These are phyloP conservation scores for Orbilia quercus DNA, from an alignment of 2,329 filamentous ascomycete genomes.

Conservation along the genomic window DNA sequence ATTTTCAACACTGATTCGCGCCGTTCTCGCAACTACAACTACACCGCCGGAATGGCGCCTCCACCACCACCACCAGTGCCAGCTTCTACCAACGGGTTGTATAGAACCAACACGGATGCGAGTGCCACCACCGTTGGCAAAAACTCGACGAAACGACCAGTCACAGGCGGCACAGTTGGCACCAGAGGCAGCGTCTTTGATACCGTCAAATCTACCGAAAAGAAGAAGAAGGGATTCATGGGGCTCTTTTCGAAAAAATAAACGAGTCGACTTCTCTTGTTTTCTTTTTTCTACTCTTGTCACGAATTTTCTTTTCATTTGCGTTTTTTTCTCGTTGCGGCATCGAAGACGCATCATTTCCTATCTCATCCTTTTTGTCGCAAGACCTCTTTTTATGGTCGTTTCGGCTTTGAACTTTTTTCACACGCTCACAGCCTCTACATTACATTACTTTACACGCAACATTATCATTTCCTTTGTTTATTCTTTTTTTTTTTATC, in stretches of 20 bases:
- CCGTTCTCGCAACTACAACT: slow-evolving; percentile 31
- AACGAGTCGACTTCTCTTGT: too few relatives aligned
- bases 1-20: slow-evolving; percentile 34
- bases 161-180: slow-evolving; percentile 7
- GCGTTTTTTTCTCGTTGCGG: too few relatives aligned
- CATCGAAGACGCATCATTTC: too few relatives aligned
- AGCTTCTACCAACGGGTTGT: slow-evolving; percentile 7
- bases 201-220: slow-evolving; percentile 29
- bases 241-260: slow-evolving; percentile 52
- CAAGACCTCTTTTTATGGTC: too few relatives aligned
- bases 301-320: too few relatives aligned
- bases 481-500: background rate
- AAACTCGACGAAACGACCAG: slow-evolving; percentile 19
- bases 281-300: too few relatives aligned
- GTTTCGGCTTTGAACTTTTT: too few relatives aligned
- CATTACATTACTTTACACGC: background rate
- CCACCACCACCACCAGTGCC: slow-evolving; percentile 22
- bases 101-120: slow-evolving; percentile 38
- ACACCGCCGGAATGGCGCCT: background rate
- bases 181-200: slow-evolving; percentile 29
- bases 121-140: slow-evolving; percentile 41
- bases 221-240: slow-evolving; percentile 52
- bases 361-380: too few relatives aligned
- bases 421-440: too few relatives aligned
- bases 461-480: slow-evolving; percentile 1